phyloP scores from a whole-genome alignment of 2,329 filamentous ascomycete genomes.

The Colletotrichum coccodes region DNA sequence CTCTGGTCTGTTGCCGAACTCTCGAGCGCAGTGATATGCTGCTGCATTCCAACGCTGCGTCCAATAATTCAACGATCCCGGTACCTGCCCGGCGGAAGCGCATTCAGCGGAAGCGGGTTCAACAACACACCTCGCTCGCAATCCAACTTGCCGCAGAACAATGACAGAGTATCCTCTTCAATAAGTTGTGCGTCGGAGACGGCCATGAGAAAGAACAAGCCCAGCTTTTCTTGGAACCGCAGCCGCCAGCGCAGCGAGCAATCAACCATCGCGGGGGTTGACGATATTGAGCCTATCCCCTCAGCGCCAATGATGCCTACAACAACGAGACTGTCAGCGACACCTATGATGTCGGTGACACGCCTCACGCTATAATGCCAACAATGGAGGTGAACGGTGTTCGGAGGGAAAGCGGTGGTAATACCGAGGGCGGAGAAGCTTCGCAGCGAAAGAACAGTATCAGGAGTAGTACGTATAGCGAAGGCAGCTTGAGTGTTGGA shows the following conservation, averaged over 20 bases:
- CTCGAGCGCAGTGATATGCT: slow-evolving; percentile 50
- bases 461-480: slow-evolving; percentile 8
- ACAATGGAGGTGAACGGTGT: background rate
- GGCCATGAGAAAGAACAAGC: slow-evolving; percentile 5
- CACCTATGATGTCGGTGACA: background rate
- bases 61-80: slow-evolving; percentile 34
- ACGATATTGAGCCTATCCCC: slow-evolving; percentile 16
- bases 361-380: background rate
- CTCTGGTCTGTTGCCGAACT: slow-evolving; percentile 53
- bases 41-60: slow-evolving; percentile 50
- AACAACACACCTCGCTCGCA: background rate
- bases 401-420: background rate
- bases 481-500: background rate
- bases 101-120: background rate
- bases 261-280: background rate
- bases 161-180: background rate
- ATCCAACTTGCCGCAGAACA: background rate
- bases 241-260: slow-evolving; percentile 18
- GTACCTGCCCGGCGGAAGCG: background rate
- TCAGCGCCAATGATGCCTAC: background rate
- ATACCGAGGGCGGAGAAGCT: background rate
- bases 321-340: background rate
- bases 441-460: background rate
- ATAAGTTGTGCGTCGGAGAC: slow-evolving; percentile 16
- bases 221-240: slow-evolving; percentile 20